Conservation (phyloP, 2,329 filamentous ascomycete species). For the Leptosphaerulina australis region DNA sequence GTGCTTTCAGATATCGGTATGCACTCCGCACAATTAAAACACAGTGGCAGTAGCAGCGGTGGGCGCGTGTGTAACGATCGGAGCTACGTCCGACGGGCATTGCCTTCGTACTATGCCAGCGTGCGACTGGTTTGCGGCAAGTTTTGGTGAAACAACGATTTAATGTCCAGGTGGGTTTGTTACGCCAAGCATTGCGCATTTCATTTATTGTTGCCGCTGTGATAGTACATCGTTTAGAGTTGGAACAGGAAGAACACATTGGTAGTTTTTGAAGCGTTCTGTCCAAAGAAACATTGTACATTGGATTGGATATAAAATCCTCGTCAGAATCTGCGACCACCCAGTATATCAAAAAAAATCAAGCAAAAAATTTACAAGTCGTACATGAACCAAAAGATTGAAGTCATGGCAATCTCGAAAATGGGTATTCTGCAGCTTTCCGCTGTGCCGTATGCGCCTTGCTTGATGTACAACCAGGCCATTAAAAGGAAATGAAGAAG, state of each 20-base stretch:
- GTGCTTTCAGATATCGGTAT: constrained; percentile 8
- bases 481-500: constrained; percentile 17
- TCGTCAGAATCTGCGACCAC: too few relatives aligned
- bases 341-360: too few relatives aligned
- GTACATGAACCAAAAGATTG: too few relatives aligned
- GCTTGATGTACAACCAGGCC: constrained; percentile 26
- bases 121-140: constrained; percentile 1
- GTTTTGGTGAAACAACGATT: constrained; percentile 10
- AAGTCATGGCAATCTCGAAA: constrained; percentile 30
- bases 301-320: neutral
- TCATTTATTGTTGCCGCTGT: neutral
- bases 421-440: constrained; percentile 44
- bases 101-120: neutral
- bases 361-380: too few relatives aligned
- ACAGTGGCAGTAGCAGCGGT: constrained; percentile 15
- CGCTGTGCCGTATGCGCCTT: constrained; percentile 41
- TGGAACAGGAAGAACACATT: neutral
- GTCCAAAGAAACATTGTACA: neutral
- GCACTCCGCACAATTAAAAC: constrained; percentile 12
- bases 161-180: constrained; percentile 16
- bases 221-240: neutral
- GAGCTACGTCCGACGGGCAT: constrained; percentile 29
- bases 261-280: neutral
- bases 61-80: constrained; percentile 19
- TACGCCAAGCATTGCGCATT: neutral